Base-by-base conservation (phyloP, 208 protist genomes). In the Wallacemonas sp. region DNA sequence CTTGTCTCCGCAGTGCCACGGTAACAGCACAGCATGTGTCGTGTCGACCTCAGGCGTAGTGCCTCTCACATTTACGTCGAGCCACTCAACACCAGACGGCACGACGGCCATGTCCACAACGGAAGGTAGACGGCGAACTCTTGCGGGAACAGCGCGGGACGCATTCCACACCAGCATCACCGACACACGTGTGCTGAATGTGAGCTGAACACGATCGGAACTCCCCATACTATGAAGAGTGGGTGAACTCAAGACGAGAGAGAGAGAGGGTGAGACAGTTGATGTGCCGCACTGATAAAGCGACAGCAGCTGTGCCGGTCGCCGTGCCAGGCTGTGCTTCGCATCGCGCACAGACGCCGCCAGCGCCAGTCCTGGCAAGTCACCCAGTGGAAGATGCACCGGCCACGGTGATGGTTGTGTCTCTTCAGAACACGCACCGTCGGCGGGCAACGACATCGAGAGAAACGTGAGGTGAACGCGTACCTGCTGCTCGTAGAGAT, bases 81-180 rank as follows among this genome's bases (percentile, higher is more conserved):
- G 50, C 50, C 50, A 57, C 8, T 57, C 10, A 15, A 19, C 50
- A 8, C 17, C 24, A 4, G 8, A 10, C 4, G 1, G 30, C 10
- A 34, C 17, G 30, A 57, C 50, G 3, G 50, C 50, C 3, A 57
- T 32, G 24, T 57, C 50, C 10, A 27, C 13, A 9, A 41, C 13
- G 15, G 33, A 32, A 39, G 26, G 30, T 17, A 15, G 26, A 12
- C n/a, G 4, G 5, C 3, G 50, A 6, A 57, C 9, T 10, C 21
- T 32, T 4, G 6, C 50, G 17, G 50, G 50, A 6, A 57, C 10
- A 26, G 5, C 17, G 0, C 30, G 5, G 10, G 50, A 27, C 0
- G 29, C 30, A 32, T 57, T 57, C 50, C 50, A 57, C 50, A 21
- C 13, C 30, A 57, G 6, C 50, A 57, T 57, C 9, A 57, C 29